phyloP scores from a whole-genome alignment of 805 yeast genomes.

The Metschnikowia reukaufii region DNA sequence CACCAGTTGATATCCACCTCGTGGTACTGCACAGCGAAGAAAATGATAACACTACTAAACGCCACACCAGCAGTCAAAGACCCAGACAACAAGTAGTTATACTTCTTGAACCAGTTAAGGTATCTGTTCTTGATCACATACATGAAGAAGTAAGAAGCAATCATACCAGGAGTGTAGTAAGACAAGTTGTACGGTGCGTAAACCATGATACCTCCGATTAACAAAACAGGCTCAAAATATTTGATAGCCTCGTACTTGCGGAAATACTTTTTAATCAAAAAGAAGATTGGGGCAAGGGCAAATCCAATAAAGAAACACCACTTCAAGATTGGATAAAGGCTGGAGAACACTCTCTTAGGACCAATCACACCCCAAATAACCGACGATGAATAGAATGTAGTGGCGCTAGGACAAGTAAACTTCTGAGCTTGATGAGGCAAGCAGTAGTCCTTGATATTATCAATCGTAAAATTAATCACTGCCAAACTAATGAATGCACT shows the following conservation, averaged over 20 bases:
- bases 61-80: conserved; percentile 47
- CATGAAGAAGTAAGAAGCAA: conserved; percentile 32
- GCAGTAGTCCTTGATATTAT: conserved; percentile 37
- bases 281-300: conserved; percentile 38
- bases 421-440: conserved; percentile 24
- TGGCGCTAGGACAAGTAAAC: conserved; percentile 44
- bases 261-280: conserved; percentile 36
- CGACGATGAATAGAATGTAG: conserved; percentile 41
- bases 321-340: conserved; percentile 16
- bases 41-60: conserved; percentile 38
- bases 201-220: conserved; percentile 51
- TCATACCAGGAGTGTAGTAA: conserved; percentile 45
- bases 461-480: conserved; percentile 43
- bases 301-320: conserved; percentile 36
- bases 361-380: conserved; percentile 46
- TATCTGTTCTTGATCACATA: conserved; percentile 39
- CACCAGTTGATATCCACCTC: conserved; percentile 52
- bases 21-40: conserved; percentile 30
- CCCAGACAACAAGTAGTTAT: conserved; percentile 45
- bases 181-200: conserved; percentile 76
- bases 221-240: conserved; percentile 40
- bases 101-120: conserved; percentile 46
- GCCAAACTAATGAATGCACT: conserved; percentile 39
- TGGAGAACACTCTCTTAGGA: conserved; percentile 22
- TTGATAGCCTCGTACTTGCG: conserved; percentile 41